Evolutionary conservation across 2,329 filamentous ascomycete species (phyloP).

Genomic region (Colletotrichum siamense): DNA sequence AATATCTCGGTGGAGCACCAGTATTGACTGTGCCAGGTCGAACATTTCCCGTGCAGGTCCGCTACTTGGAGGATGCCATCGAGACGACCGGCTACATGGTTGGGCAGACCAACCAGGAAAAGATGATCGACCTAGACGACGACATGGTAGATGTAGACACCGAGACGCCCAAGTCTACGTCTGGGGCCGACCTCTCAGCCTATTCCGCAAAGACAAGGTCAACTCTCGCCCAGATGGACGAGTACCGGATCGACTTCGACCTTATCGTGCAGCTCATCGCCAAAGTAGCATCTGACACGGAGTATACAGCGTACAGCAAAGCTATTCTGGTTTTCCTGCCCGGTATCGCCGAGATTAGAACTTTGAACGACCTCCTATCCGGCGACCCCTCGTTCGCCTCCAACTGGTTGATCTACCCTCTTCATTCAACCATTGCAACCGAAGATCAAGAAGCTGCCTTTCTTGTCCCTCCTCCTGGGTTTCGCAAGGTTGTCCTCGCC

Average conservation of each 20-base stretch:
- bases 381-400: conserved; percentile 77
- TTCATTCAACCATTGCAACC: conserved; percentile 94
- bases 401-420: conserved; percentile 84
- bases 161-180: conserved; percentile 49
- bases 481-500: conserved; percentile 91
- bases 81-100: conserved; percentile 80
- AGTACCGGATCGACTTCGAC: conserved; percentile 90
- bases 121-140: conserved; percentile 68
- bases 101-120: conserved; percentile 49
- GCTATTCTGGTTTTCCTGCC: conserved; percentile 95
- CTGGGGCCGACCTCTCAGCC: conserved; percentile 63
- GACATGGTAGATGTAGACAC: conserved; percentile 58
- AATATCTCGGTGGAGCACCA: conserved; percentile 84
- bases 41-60: conserved; percentile 89
- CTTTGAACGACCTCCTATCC: conserved; percentile 83
- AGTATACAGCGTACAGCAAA: conserved; percentile 77
- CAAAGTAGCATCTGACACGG: conserved; percentile 73
- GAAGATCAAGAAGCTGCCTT: conserved; percentile 97
- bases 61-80: conserved; percentile 90
- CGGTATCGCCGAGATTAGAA: conserved; percentile 90
- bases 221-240: conserved; percentile 79
- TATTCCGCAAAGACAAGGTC: conserved; percentile 81
- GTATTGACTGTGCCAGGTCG: conserved; percentile 90
- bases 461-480: conserved; percentile 78
- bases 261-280: conserved; percentile 81